Base-by-base conservation (phyloP, 257 asterid species). In the Petunia axillaris region DNA sequence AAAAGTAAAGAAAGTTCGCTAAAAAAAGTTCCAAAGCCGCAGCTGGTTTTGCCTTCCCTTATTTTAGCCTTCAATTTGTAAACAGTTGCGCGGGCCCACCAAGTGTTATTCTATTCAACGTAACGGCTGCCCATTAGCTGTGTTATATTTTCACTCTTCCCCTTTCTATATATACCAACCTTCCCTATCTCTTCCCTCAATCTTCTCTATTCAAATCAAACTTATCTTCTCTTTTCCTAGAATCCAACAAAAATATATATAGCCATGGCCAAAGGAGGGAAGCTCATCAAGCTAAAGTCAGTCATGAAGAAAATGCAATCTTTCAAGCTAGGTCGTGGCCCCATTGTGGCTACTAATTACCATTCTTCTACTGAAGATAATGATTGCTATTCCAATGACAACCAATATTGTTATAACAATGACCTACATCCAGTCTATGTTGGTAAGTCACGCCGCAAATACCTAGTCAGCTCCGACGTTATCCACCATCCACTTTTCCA, bases 391-490 rank as follows among this genome's bases (percentile, higher is more conserved):
- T 25, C 25, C 25, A 25, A 25, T 25, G 25, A 25, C 25, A 25
- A 25, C 25, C 5, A 35, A 8, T 16, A 64, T 25, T 1, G 36
- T 36, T 11, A 59, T 8, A 60, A 38, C 40, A 16, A n/a, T 68
- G 90, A 85, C 80, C 91, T 90, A 75, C 97, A 85, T 83, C 84
- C 93, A 2, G 97, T 91, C 83, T 91, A 84, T 86, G 97, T 91
- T 55, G 97, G 97, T 0, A 91, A 90, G 66, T 91, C 97, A 0
- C 87, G 93, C 40, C 89, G 97, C 75, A 88, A 89, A 25, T 91
- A 91, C 78, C 90, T 90, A 79, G 82, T 92, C 74, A 73, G 92
- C 82, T 73, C 93, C 75, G 88, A 88, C 67, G 91, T 92, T 79
- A 79, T 86, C 86, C 91, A 89, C 8, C 88, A 92, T 46, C 97